Conservation (phyloP, 2,329 filamentous ascomycete species). For the Penicillium sp. region DNA sequence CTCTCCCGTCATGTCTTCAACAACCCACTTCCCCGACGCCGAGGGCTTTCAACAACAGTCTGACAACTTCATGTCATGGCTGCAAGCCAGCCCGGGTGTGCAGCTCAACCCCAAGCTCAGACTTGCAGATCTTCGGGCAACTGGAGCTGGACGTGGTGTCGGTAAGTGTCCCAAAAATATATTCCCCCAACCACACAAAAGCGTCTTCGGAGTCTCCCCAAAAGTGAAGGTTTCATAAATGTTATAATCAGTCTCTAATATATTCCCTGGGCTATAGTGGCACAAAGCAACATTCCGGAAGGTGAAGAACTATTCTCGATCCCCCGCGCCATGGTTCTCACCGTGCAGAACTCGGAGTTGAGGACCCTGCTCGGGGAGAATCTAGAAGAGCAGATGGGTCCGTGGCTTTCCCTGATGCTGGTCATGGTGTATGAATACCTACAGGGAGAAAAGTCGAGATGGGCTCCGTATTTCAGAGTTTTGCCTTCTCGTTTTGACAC, state of each 20-base stretch:
- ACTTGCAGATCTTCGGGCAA: slow-evolving; percentile 56
- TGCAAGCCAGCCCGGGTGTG: slow-evolving; percentile 51
- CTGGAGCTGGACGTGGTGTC: slow-evolving; percentile 60
- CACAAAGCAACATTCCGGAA: slow-evolving; percentile 64
- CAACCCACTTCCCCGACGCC: slow-evolving; percentile 34
- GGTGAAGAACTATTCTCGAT: slow-evolving; percentile 80
- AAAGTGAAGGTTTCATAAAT: slow-evolving; percentile 14
- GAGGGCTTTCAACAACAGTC: slow-evolving; percentile 48
- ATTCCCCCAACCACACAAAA: slow-evolving; percentile 20
- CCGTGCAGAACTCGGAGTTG: slow-evolving; percentile 68
- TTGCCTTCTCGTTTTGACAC: slow-evolving; percentile 74
- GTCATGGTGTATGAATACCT: slow-evolving; percentile 76
- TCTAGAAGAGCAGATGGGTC: slow-evolving; percentile 48
- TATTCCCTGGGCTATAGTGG: slow-evolving; percentile 54
- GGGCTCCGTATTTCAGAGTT: slow-evolving; percentile 75
- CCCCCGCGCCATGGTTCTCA: slow-evolving; percentile 69
- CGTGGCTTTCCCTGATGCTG: slow-evolving; percentile 65
- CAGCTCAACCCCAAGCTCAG: slow-evolving; percentile 57
- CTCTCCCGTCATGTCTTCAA: slow-evolving; percentile 33
- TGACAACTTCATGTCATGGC: slow-evolving; percentile 57
- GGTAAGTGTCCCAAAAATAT: slow-evolving; percentile 48
- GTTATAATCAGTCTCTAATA: slow-evolving; percentile 22
- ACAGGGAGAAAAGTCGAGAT: slow-evolving; percentile 59
- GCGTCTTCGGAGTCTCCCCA: slow-evolving; percentile 10
- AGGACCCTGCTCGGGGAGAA: slow-evolving; percentile 56